A percentile compares a stretch with the other conserved stretches of the same genome.
phyloP scores from a whole-genome alignment of 2,329 filamentous ascomycete genomes.

The Aspergillus pseudotamarii region DNA sequence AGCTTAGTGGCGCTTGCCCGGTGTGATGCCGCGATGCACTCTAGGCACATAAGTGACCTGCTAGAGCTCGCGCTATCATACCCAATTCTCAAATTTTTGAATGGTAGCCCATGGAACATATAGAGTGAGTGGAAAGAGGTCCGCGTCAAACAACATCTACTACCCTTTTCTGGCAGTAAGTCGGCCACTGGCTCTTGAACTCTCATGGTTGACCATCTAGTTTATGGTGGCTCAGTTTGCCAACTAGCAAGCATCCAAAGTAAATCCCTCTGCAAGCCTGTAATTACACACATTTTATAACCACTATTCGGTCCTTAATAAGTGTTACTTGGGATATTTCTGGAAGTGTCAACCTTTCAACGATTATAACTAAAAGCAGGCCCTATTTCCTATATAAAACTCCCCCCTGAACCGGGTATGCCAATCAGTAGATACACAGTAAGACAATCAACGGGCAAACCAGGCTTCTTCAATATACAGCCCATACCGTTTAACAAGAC shows the following conservation, averaged over 20 bases:
- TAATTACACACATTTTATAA: background rate
- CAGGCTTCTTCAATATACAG: background rate
- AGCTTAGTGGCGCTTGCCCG: background rate
- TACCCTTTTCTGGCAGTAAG: background rate
- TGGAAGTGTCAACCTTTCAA: background rate
- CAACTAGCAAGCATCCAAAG: background rate
- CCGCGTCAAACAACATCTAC: background rate
- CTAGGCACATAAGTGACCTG: background rate
- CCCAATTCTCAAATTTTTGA: background rate
- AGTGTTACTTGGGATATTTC: background rate
- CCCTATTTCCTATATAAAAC: conserved; percentile 2
- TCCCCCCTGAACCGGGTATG: background rate
- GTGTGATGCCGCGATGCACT: background rate
- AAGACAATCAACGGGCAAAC: background rate
- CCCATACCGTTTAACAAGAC: background rate
- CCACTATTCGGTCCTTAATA: background rate
- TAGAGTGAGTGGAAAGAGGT: background rate
- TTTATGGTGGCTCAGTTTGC: background rate
- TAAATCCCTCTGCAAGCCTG: background rate
- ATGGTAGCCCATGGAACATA: background rate
- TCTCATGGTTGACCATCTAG: background rate
- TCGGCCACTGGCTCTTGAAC: background rate
- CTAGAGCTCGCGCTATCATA: background rate
- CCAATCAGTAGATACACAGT: background rate
- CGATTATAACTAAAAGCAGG: background rate